These are phyloP conservation scores for Hortiboletus campestris DNA, from an alignment of 768 basidiomycete species.

Conservation along the genomic window DNA sequence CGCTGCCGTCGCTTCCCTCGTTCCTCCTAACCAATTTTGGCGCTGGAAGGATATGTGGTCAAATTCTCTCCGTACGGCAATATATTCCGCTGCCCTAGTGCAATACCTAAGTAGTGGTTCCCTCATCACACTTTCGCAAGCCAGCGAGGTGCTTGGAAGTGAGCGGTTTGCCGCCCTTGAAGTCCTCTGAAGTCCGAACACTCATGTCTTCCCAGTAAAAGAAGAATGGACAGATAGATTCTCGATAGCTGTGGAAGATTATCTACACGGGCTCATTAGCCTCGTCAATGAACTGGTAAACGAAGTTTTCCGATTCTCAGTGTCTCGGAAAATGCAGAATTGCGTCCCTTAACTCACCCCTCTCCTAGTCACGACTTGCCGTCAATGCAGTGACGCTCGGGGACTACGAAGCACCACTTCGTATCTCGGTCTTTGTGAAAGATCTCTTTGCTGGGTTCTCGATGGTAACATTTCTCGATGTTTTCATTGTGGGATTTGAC, in stretches of 20 bases:
- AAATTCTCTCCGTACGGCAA: slow-evolving; percentile 60
- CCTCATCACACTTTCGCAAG: slow-evolving; percentile 55
- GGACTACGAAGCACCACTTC: slow-evolving; percentile 75
- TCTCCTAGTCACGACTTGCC: slow-evolving; percentile 65
- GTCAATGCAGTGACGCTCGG: slow-evolving; percentile 83
- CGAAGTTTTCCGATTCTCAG: slow-evolving; percentile 5
- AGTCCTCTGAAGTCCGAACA: neutral
- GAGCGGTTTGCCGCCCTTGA: slow-evolving; percentile 28
- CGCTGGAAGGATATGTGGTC: slow-evolving; percentile 85
- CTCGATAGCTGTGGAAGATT: slow-evolving; percentile 68
- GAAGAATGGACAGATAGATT: slow-evolving; percentile 70
- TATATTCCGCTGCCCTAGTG: slow-evolving; percentile 64
- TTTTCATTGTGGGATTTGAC: slow-evolving; percentile 1
- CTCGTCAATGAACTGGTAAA: slow-evolving; percentile 78
- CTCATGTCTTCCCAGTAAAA: slow-evolving; percentile 47
- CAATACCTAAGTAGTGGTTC: slow-evolving; percentile 60
- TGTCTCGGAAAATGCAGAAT: neutral
- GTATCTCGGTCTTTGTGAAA: slow-evolving; percentile 76
- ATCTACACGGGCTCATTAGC: slow-evolving; percentile 75
- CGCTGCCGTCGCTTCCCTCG: slow-evolving; percentile 50
- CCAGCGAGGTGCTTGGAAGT: slow-evolving; percentile 65
- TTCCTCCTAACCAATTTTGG: slow-evolving; percentile 78
- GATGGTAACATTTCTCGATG: slow-evolving; percentile 47
- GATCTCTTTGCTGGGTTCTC: slow-evolving; percentile 82
- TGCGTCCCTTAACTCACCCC: slow-evolving; percentile 5